A percentile compares a stretch with the other conserved stretches of the same genome.
Conservation (phyloP, 306 rosid genomes). For the Rubus parviflorus region DNA sequence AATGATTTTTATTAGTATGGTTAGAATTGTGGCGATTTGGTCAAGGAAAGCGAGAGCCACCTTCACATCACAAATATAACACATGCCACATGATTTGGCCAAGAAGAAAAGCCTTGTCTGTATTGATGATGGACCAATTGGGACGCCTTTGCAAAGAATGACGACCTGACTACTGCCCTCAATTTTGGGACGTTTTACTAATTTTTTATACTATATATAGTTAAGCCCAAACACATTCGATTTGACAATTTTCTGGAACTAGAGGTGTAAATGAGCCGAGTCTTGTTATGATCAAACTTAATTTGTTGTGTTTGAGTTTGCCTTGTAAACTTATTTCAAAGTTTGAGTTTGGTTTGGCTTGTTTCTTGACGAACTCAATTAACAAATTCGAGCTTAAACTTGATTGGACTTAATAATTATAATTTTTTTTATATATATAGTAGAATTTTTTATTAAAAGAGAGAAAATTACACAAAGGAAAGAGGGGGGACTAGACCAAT, state of each 20-base stretch:
- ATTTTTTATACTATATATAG: not conserved
- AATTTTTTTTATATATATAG: too few species aligned
- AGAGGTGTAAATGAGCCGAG: too few species aligned
- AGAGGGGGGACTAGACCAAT: too few species aligned
- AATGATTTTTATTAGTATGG: not conserved
- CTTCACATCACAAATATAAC: not conserved
- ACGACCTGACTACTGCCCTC: not conserved
- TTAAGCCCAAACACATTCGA: not conserved
- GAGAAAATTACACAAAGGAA: too few species aligned
- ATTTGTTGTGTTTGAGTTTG: too few species aligned
- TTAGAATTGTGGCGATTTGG: not conserved
- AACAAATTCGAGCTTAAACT: too few species aligned
- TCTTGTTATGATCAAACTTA: too few species aligned
- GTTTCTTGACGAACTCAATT: too few species aligned
- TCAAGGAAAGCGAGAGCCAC: not conserved
- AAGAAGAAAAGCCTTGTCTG: not conserved
- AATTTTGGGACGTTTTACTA: not conserved
- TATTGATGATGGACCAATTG: not conserved
- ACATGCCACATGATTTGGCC: not conserved
- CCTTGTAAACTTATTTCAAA: too few species aligned
- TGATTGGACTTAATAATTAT: too few species aligned
- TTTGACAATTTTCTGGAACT: not conserved
- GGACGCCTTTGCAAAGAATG: not conserved
- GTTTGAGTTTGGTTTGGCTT: too few species aligned
- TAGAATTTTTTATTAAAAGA: too few species aligned